Percentiles rank a stretch among this genome's conserved stretches.
Conservation (phyloP, 2,329 filamentous ascomycete species). For the Thelonectria blattea region DNA sequence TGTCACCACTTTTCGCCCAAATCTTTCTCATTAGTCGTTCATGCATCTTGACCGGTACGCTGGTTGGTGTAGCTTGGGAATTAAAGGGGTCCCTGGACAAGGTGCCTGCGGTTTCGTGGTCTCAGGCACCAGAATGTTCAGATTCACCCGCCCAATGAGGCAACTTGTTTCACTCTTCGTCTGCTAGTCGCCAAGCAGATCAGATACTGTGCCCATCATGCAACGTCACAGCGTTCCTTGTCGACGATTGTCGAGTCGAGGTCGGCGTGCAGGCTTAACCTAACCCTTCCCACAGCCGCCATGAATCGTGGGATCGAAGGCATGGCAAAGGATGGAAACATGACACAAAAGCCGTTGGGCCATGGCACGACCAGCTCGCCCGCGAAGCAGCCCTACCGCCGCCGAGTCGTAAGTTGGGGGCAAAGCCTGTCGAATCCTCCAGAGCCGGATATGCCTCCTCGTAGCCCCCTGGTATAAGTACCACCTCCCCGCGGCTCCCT, state of each 20-base stretch:
- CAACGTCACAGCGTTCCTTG: constrained; percentile 1
- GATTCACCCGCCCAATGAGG: neutral
- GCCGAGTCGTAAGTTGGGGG: constrained; percentile 5
- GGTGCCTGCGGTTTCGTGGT: neutral
- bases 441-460: neutral
- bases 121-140: neutral
- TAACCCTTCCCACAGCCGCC: neutral
- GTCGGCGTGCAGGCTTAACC: neutral
- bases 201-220: neutral
- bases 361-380: constrained; percentile 14
- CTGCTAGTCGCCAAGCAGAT: neutral
- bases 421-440: neutral
- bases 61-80: neutral
- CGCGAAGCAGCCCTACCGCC: neutral
- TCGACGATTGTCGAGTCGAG: neutral
- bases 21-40: neutral
- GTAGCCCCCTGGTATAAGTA: constrained; percentile 5
- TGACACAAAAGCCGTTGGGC: constrained; percentile 16
- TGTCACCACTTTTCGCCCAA: neutral
- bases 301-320: neutral
- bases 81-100: neutral
- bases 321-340: constrained; percentile 8
- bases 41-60: neutral
- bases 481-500: neutral
- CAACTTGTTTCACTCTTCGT: constrained; percentile 1